Base-by-base conservation (phyloP, 1,284 basidiomycete genomes). In the Tylopilus sp. region DNA sequence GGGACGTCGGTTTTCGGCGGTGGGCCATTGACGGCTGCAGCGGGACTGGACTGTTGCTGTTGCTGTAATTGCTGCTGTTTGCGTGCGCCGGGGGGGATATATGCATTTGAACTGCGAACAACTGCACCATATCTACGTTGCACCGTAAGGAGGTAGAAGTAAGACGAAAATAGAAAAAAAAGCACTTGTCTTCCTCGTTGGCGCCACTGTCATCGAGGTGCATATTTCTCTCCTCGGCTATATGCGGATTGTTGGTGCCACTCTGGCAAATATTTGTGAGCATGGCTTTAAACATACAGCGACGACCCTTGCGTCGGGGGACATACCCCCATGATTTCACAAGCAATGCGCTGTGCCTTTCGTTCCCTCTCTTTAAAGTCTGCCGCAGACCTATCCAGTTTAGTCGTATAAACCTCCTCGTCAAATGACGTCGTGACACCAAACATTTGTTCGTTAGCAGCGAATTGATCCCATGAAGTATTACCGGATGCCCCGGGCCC, bases 321-420 rank as follows among this genome's bases (percentile, higher is more conserved):
- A 78, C 84, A 60, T 68, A 88, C 87, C 38, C 80, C 81, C 69
- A 91, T 76, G 59, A 98, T 99, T 72, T 99, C 94, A 58, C 85
- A 86, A 4, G 95, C 95, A 55, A 98, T 78, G 54, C 81, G 81
- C 64, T 88, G 89, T 6, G 96, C 96, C 64, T 88, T 83, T 56
- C 84, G 80, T 71, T 98, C 95, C 56, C 85, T 80, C 70, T 93
- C 89, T 71, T 88, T 91, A 70, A 82, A 98, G 67, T 94, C 92
- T 26, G 88, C 82, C 21, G 81, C 86, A 52, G 73, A 80, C 57
- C 91, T 82, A 67, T 99, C 92, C 44, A 99, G 77, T 72, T 85
- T 93, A 37, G 95, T 99, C 18, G 96, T 99, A 71, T 99, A 99
- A 37, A 87, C 66, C 53, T 94, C 89, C 72, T 99, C 95, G 62